Evolutionary conservation across 768 basidiomycete genomes (phyloP), one percentile per base, ranked within the genome.

Genomic region (Tephrocybe sp.): DNA sequence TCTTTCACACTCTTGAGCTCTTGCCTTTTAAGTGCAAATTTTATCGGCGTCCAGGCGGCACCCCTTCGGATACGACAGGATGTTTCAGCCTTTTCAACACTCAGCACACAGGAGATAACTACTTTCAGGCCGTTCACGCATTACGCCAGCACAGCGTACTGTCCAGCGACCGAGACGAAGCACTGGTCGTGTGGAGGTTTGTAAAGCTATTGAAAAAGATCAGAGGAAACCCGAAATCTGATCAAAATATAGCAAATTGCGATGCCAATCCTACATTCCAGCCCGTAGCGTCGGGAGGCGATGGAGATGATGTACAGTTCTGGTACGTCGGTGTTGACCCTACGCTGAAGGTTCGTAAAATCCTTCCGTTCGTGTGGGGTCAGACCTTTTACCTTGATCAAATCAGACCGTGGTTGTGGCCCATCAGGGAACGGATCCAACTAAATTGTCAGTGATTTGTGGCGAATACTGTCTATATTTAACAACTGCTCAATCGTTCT

Each of bases 111-210:
- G 0, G 67, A 80, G 54, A 71, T 82, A 6, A 54, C 66, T 6
- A 29, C 56, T 11, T 83, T 71, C 61, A 72, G 57, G 30, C 70
- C 80, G 0, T 83, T 74, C 64, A 73, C 77, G 0, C 66, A 62
- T 47, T 82, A 75, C 54, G 79, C 82, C 0, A 73, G 74, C 29
- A 60, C 79, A 9, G 80, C 68, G 1, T 78, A 78, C 54, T 84
- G 83, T 47, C 44, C 61, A 13, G 64, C 78, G 5, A 45, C 70
- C 3, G 45, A 63, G 33, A 77, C 74, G 21, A 54, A 73, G 34
- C 65, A 68, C 18, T 83, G 82, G 79, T 59, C 71, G 24, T 84
- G 82, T 61, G 83, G 83, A 63, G 53, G 70, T 67, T 49, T 38
- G 55, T 40, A 9, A 12, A 13, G 24, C 16, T 8, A 29, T 19